Conservation (phyloP, 306 rosid genomes). For the Arachis stenosperma region DNA sequence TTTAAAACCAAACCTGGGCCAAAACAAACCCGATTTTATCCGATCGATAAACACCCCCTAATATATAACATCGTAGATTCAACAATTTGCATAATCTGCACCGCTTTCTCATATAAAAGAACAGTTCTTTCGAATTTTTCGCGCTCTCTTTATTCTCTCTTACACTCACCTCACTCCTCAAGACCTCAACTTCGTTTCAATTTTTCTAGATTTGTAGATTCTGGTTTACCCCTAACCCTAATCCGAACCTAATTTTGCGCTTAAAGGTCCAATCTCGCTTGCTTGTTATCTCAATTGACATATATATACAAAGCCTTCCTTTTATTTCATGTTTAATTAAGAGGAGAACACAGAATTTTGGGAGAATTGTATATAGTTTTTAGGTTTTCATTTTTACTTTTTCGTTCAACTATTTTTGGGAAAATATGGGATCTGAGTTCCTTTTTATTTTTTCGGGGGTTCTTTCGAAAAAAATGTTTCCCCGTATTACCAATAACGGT, state of each 20-base stretch:
- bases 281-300: not conserved
- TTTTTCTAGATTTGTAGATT: not conserved
- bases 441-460: too few species aligned
- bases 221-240: not conserved
- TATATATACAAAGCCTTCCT: not conserved
- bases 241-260: constrained; percentile 33
- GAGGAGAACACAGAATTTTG: not conserved
- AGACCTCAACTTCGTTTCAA: not conserved
- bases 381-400: not conserved
- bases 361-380: not conserved
- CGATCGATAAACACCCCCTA: too few species aligned
- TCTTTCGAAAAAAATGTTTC: not conserved
- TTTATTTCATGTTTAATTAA: not conserved
- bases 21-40: too few species aligned
- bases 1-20: too few species aligned
- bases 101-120: constrained; percentile 47
- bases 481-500: not conserved
- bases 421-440: not conserved
- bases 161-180: constrained; percentile 10
- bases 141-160: constrained; percentile 39
- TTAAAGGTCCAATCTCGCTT: constrained; percentile 40
- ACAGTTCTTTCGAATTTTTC: constrained; percentile 56
- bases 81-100: constrained; percentile 23
- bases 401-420: not conserved
- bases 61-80: constrained; percentile 17